Base-by-base conservation (phyloP, 768 basidiomycete species). In the Boletellus ananiceps region DNA sequence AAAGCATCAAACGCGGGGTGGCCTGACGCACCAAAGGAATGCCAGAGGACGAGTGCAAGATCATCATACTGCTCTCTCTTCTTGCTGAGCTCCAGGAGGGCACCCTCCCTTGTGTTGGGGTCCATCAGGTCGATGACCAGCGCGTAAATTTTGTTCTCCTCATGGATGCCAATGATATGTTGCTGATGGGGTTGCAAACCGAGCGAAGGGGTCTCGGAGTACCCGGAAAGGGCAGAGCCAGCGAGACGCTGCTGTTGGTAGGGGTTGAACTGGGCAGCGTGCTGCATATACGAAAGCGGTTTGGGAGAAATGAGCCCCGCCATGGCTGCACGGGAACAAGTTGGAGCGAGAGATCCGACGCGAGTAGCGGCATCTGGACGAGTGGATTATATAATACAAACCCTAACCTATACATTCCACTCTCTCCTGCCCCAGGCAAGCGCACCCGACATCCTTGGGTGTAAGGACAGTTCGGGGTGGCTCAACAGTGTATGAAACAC, bases 41-140 rank as follows among this genome's bases (percentile, higher is more conserved):
- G 94, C 96, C 96, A 99, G 7, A 99, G 77, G 21, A 99, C 90
- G 37, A 98, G 79, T 2, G 96, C 96, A 40, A 99, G 82, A 70
- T 99, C 94, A 65, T 99, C 96, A 64, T 95, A 98, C 69, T 98
- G 94, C 71, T 98, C 96, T 55, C 96, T 76, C 75, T 97, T 98
- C 79, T 99, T 98, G 73, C 92, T 95, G 61, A 99, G 76, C 71
- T 99, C 96, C 46, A 98, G 76, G 42, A 99, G 74, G 2, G 96
- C 95, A 2, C 77, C 78, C 65, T 99, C 96, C 54, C 95, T 79
- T n/a, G 86, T 81, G 47, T 74, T 79, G 1, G 86, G 83, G 61
- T 91, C 85, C 75, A 88, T 78, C 23, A 95, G 72, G 49, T 95
- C 90, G 57, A 93, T 83, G 51, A 98, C 93, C 45, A 98, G 78